Conservation (phyloP, 1,284 basidiomycete genomes). For the Cutaneotrichosporon sp. region DNA sequence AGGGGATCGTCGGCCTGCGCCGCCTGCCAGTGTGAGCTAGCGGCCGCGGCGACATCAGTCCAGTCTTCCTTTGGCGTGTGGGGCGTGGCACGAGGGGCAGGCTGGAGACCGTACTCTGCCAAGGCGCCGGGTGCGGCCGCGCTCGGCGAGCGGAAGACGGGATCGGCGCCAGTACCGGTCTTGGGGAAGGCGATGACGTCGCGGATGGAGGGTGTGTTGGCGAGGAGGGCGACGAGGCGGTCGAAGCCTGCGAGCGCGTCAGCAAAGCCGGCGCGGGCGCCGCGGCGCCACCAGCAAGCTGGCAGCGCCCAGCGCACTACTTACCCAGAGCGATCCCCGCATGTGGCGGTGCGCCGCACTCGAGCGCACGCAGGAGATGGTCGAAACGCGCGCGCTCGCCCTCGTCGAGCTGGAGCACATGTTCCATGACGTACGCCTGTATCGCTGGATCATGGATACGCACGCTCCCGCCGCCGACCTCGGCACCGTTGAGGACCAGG, state of each 20-base stretch:
- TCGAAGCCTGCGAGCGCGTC: constrained; percentile 70
- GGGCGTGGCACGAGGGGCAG: not conserved
- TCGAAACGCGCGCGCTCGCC: constrained; percentile 69
- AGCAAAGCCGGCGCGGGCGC: not conserved
- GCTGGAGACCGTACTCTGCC: constrained; percentile 41
- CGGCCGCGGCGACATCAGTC: not conserved
- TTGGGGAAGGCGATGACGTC: constrained; percentile 98
- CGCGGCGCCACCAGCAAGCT: not conserved
- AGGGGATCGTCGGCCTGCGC: not conserved
- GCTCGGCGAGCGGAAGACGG: constrained; percentile 81
- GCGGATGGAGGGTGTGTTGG: constrained; percentile 73
- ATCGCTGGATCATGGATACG: constrained; percentile 80
- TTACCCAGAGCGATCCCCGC: constrained; percentile 87
- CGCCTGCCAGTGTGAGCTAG: not conserved
- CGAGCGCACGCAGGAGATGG: constrained; percentile 77
- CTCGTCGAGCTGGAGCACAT: constrained; percentile 71
- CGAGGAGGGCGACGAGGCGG: constrained; percentile 82
- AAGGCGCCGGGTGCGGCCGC: constrained; percentile 56
- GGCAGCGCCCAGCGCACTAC: constrained; percentile 20
- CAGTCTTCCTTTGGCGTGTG: not conserved
- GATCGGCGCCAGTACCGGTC: constrained; percentile 73
- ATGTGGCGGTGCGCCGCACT: constrained; percentile 87
- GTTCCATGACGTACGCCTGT: constrained; percentile 75
- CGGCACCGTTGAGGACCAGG: constrained; percentile 88
- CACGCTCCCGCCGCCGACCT: constrained; percentile 90